These are phyloP conservation scores for peach (Prunus persica) DNA, from an alignment of 306 rosid species.

Conservation along the genomic window DNA sequence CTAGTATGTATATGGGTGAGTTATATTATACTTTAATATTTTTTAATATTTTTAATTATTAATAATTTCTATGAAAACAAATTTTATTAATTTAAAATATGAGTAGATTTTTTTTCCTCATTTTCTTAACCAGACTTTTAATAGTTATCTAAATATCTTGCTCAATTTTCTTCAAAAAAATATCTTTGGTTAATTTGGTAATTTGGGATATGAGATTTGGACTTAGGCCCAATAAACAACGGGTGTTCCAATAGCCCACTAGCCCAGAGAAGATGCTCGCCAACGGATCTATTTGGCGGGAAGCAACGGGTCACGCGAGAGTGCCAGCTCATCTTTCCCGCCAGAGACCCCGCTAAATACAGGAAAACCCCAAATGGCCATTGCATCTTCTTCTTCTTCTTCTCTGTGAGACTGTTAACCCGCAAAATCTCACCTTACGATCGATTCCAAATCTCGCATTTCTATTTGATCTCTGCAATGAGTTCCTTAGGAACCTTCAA, in stretches of 20 bases:
- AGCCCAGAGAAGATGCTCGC: constrained; percentile 32
- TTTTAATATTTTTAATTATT: too few species aligned
- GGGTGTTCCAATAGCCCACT: too few species aligned
- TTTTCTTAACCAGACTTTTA: too few species aligned
- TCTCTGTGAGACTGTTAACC: background rate
- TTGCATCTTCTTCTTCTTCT: background rate
- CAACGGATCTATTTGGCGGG: constrained; percentile 67
- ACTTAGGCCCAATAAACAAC: background rate
- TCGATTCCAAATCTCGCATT: background rate
- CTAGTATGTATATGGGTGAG: too few species aligned
- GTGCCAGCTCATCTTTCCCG: constrained; percentile 33
- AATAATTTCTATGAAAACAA: too few species aligned
- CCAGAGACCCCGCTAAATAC: background rate
- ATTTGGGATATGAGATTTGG: too few species aligned
- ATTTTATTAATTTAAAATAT: too few species aligned
- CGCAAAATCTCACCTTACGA: background rate
- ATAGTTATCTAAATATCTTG: too few species aligned
- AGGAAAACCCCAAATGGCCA: background rate
- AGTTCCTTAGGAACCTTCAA: constrained; percentile 25
- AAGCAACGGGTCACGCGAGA: constrained; percentile 21
- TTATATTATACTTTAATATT: too few species aligned
- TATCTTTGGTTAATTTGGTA: too few species aligned
- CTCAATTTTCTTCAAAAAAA: too few species aligned
- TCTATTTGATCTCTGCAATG: constrained; percentile 28
- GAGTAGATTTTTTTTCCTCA: too few species aligned